phyloP scores from a whole-genome alignment of 768 basidiomycete genomes.

The Boletus eberwhitei region DNA sequence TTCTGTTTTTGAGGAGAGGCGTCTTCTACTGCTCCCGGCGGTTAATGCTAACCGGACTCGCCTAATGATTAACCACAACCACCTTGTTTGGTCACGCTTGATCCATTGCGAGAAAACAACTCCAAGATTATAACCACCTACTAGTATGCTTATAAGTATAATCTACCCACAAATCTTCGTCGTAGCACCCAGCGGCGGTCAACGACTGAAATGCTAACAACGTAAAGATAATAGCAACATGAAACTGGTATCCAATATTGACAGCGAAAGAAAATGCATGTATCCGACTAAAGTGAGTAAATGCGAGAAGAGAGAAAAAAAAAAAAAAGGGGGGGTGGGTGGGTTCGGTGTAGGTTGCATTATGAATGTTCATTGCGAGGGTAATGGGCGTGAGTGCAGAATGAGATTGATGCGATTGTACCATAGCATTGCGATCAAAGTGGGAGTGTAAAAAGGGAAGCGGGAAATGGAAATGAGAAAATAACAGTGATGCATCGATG shows the following conservation, averaged over 20 bases:
- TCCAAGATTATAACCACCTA: slow-evolving; percentile 19
- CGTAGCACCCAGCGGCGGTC: background rate
- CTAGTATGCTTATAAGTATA: slow-evolving; percentile 2
- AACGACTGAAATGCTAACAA: slow-evolving; percentile 5
- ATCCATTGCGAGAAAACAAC: background rate
- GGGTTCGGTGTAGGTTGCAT: slow-evolving; percentile 29
- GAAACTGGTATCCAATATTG: slow-evolving; percentile 24
- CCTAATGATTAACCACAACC: background rate
- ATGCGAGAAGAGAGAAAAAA: slow-evolving; percentile 17
- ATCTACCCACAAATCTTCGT: slow-evolving; percentile 12
- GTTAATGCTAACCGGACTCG: slow-evolving; percentile 1
- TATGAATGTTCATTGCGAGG: slow-evolving; percentile 37
- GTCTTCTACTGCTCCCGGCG: background rate
- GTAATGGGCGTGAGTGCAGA: slow-evolving; percentile 33
- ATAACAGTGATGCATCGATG: slow-evolving; percentile 8
- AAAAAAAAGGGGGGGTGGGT: slow-evolving; percentile 5
- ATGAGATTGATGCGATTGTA: slow-evolving; percentile 33
- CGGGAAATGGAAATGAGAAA: background rate
- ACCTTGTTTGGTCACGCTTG: slow-evolving; percentile 31
- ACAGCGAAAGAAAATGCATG: slow-evolving; percentile 29
- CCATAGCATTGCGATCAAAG: slow-evolving; percentile 36
- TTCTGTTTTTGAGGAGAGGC: slow-evolving; percentile 4
- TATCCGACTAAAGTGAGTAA: slow-evolving; percentile 25
- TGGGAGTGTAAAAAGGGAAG: slow-evolving; percentile 11
- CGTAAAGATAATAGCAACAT: slow-evolving; percentile 18